Base-by-base conservation (phyloP, 2,329 filamentous ascomycete genomes). In the Thermothelomyces thermophilus region DNA sequence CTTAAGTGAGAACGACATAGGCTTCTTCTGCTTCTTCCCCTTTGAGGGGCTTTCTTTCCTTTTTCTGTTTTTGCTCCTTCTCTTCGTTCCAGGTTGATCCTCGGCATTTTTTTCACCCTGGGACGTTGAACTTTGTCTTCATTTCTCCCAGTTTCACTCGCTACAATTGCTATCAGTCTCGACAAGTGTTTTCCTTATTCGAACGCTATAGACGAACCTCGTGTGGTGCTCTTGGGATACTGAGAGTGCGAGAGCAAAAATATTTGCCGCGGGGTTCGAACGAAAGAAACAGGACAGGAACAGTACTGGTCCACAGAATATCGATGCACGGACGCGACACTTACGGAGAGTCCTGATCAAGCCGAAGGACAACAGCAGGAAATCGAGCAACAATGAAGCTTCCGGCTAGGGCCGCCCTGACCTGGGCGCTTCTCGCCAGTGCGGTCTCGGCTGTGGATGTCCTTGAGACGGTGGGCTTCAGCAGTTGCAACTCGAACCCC, bases 401-500 rank as follows among this genome's bases (percentile, higher is more conserved):
- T 22, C 33, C 46, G 13, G 41, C 20, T 16, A 53, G 51, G 39
- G 56, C 53, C 5, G 35, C 48, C n/a, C 50, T 60, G 48, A 60
- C 53, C 30, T 51, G 52, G 17, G 50, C 51, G 19, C 48, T 48
- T 16, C 41, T 61, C 48, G 57, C 52, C 22, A 48, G 52, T 42
- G 69, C 73, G 51, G 84, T 77, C 47, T 64, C 86, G 52, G 87
- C 80, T 49, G 75, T 71, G 54, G 82, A 91, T 59, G 73, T 94
- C 51, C 79, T 98, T 51, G 79, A 84, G 64, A 96, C 90, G 20
- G 79, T 78, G 55, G 87, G 90, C 52, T 95, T 93, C 71, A 80
- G 75, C 62, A 82, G 83, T 56, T 97, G 93, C 69, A 68, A 75
- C 60, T 78, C 59, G 62, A 73, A 52, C 33, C 82, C 96, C 61